Evolutionary conservation across 169 alveolate genomes (phyloP), one percentile per base, ranked within the genome.

Genomic region (Plasmodium ovale): DNA sequence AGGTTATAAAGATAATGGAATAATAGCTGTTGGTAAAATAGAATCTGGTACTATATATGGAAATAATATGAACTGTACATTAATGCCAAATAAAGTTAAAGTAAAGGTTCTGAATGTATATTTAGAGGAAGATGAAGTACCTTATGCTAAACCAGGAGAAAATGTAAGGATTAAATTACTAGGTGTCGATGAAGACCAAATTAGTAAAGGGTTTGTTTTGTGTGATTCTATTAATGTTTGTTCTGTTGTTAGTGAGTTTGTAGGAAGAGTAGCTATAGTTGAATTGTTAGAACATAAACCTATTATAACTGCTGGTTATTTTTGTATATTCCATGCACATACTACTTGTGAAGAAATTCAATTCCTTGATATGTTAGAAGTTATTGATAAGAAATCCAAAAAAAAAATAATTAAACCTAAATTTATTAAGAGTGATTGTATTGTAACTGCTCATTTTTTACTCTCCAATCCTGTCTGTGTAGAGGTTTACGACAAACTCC

Each of bases 131-230:
- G 98, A 94, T 44, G 98, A 95, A 82, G 96, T 94, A 19, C 94
- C 94, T 23, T 95, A 92, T 88, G 98, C 99, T 2, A 95, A 94
- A 29, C 97, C 98, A 12, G 99, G 99, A 31, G 99, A 97, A 84
- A 97, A 96, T 94, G 96, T 96, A 25, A 89, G 98, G 54, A 92
- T 95, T 69, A 93, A 95, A 92, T 71, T 98, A 71, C 89, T 96
- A 70, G 96, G 97, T 23, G 92, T 96, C 19, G 99, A 97, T 56
- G 99, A 97, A 62, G 98, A 95, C 82, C 98, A 97, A 59, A 92
- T 98, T 44, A 89, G 94, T 72, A 97, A 98, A 94, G 99, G 99
- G n/a, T 96, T 93, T 91, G 98, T 98, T 67, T 91, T 98, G 84
- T 98, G 99, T 54, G 94, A 97, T 74, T 93, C 95, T 67, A 95